Base-by-base conservation (phyloP, 768 basidiomycete species). In the Russula sp. region DNA sequence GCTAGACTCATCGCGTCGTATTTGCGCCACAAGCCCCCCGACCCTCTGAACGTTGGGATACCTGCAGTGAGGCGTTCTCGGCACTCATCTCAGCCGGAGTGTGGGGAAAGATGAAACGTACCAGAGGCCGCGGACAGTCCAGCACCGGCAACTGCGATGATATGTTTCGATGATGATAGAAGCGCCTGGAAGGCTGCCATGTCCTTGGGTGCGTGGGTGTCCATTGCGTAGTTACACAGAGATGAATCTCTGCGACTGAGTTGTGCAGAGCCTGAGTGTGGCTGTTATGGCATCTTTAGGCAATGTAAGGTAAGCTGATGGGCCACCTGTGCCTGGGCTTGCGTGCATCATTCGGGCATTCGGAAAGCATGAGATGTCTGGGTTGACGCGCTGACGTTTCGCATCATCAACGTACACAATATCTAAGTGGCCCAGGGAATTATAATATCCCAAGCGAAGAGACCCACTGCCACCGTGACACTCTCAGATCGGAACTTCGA, bases 91-190 rank as follows among this genome's bases (percentile, higher is more conserved):
- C 63, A 59, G 39, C 20, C 18, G 11, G n/a, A 50, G n/a, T 16
- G 11, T 48, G 46, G 34, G 8, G 34, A n/a, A 10, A 59, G 18
- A 22, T 56, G 9, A 6, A 10, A 58, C 71, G 38, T 57, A 83
- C 83, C 83, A 47, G 84, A 65, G 8, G 81, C 83, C 56, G 83
- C 83, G 25, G 83, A 85, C n/a, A 86, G 74, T 3, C 84, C 84
- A 35, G 85, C 84, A 7, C 84, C 84, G 20, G 78, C 76, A 1
- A 80, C 69, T 11, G 75, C 76, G 8, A 79, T 70, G 53, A 79
- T 74, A 53, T 73, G 69, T 61, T 75, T 77, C 14, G 53, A 59
- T n/a, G 42, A 55, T 22, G 50, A 46, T 8, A 65, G 36, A 10
- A 61, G n/a, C 22, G 58, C 41, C 22, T 48, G 51, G 50, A 65